A percentile compares a stretch with the other conserved stretches of the same genome.
Conservation (phyloP, 2,329 filamentous ascomycete genomes). For the Alternaria sp. region DNA sequence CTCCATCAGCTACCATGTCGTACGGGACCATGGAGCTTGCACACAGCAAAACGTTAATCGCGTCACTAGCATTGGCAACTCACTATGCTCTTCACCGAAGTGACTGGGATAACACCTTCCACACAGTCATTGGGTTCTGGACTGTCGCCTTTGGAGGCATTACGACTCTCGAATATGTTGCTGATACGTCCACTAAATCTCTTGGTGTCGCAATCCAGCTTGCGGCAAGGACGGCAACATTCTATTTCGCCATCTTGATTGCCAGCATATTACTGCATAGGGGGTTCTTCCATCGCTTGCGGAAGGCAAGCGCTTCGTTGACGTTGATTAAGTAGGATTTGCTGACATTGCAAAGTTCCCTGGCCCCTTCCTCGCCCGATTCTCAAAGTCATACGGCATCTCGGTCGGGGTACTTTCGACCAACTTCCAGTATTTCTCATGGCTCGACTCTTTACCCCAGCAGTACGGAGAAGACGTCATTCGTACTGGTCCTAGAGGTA, state of each 20-base stretch:
- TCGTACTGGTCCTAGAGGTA: conserved; percentile 39
- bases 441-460: conserved; percentile 31
- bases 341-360: conserved; percentile 33
- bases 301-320: conserved; percentile 24
- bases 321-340: background rate
- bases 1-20: background rate
- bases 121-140: conserved; percentile 24
- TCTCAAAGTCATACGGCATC: conserved; percentile 50
- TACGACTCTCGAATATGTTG: conserved; percentile 23
- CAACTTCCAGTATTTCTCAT: conserved; percentile 34
- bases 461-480: conserved; percentile 42
- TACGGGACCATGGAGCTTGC: conserved; percentile 13
- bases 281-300: conserved; percentile 50
- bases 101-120: conserved; percentile 33
- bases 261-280: conserved; percentile 51
- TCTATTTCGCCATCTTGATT: conserved; percentile 32
- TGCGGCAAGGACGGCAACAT: conserved; percentile 13
- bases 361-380: conserved; percentile 46
- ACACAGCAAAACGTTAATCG: conserved; percentile 27
- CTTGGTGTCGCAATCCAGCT: conserved; percentile 14
- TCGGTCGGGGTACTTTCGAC: conserved; percentile 23
- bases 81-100: conserved; percentile 29
- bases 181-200: conserved; percentile 14
- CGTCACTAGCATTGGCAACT: conserved; percentile 28
- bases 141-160: conserved; percentile 22